These are phyloP conservation scores for Taphrina communis DNA, from an alignment of 1,139 yeast species.

Conservation along the genomic window DNA sequence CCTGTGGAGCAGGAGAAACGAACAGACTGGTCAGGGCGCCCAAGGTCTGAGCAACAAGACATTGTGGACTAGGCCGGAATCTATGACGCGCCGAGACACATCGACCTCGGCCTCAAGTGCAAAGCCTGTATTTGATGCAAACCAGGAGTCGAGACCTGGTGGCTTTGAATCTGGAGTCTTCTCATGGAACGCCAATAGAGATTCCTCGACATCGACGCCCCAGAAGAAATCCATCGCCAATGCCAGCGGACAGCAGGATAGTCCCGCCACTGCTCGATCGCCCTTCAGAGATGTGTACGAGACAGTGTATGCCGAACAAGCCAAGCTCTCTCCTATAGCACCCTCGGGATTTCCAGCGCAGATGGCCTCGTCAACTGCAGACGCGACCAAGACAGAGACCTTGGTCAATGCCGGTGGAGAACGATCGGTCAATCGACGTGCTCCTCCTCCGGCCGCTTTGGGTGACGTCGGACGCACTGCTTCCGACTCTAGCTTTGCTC, in stretches of 20 bases:
- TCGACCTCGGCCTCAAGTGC: conserved; percentile 1
- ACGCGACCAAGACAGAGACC: background rate
- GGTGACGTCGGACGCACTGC: background rate
- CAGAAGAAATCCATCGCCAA: background rate
- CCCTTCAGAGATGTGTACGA: conserved; percentile 6
- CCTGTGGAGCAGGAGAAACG: conserved; percentile 7
- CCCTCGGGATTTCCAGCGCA: background rate
- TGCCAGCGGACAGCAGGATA: background rate
- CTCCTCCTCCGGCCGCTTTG: background rate
- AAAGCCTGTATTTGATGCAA: background rate
- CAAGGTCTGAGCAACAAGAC: background rate
- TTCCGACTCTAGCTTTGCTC: background rate
- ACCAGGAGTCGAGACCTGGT: background rate
- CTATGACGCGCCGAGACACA: background rate
- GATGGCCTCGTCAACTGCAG: background rate
- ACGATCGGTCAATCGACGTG: background rate
- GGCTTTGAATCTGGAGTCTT: conserved; percentile 20
- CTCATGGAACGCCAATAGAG: conserved; percentile 15
- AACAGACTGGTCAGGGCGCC: background rate
- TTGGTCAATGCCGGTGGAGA: background rate
- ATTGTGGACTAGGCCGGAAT: conserved; percentile 9
- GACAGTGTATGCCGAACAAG: conserved; percentile 14
- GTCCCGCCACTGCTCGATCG: background rate
- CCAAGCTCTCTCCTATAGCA: conserved; percentile 5
- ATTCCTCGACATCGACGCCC: conserved; percentile 1